phyloP scores from a whole-genome alignment of 73 alveolate genomes.

The Paramecium bursaria region DNA sequence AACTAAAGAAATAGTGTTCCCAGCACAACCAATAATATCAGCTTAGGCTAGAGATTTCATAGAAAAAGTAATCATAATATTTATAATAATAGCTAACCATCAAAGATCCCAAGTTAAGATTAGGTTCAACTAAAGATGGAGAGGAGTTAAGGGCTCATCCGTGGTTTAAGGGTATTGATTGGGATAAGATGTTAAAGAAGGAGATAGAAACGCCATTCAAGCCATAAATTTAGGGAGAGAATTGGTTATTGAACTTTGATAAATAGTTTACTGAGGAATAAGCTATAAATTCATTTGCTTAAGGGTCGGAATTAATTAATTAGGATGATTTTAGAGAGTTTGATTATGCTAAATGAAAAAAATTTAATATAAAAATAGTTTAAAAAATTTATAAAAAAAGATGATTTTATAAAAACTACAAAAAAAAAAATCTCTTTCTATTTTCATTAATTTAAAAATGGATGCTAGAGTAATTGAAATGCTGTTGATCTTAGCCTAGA shows the following conservation, averaged over 20 bases:
- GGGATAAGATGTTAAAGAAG: conserved; percentile 64
- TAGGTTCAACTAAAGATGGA: conserved; percentile 80
- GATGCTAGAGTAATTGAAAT: conserved; percentile 58
- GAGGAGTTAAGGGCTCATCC: conserved; percentile 84
- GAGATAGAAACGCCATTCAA: conserved; percentile 72
- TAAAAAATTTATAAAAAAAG: too few relatives aligned
- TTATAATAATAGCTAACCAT: conserved; percentile 41
- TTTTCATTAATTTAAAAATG: too few relatives aligned
- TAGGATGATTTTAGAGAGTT: conserved; percentile 52
- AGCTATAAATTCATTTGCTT: conserved; percentile 67
- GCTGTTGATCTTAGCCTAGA: conserved; percentile 67
- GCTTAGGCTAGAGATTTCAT: conserved; percentile 77
- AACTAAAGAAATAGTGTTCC: conserved; percentile 68
- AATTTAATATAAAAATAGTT: too few relatives aligned
- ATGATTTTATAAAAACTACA: too few relatives aligned
- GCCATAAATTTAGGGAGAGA: conserved; percentile 66
- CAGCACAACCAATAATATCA: conserved; percentile 68
- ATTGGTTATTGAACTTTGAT: conserved; percentile 66
- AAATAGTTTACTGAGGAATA: conserved; percentile 71
- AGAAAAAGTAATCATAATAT: conserved; percentile 57
- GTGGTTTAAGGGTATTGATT: conserved; percentile 78
- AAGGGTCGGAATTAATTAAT: conserved; percentile 13
- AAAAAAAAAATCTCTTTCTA: too few relatives aligned
- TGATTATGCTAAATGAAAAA: conserved; percentile 30
- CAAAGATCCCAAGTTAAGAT: conserved; percentile 80